These are phyloP conservation scores for Pyrus pyrifolia DNA, from an alignment of 306 rosid species.

Conservation along the genomic window DNA sequence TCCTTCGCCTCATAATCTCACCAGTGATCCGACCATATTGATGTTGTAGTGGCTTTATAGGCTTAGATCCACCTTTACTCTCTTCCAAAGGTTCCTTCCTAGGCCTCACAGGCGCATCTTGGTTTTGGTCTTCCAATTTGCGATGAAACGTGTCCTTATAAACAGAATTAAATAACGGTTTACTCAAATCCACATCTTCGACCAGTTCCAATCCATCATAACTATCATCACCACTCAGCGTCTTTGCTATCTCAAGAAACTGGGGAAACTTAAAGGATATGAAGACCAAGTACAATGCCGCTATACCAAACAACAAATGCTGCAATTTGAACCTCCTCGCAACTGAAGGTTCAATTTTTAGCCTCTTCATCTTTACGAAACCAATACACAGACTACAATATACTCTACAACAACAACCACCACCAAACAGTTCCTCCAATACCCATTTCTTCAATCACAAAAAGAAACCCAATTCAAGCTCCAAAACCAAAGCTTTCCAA, in stretches of 20 bases:
- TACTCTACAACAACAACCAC: slow-evolving; percentile 26
- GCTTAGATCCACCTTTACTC: slow-evolving; percentile 29
- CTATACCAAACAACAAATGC: slow-evolving; percentile 65
- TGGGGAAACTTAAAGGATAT: slow-evolving; percentile 71
- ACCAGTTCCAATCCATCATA: slow-evolving; percentile 36
- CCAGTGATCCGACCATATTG: slow-evolving; percentile 71
- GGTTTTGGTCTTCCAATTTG: slow-evolving; percentile 56
- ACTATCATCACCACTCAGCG: slow-evolving; percentile 69
- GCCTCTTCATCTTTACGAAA: slow-evolving; percentile 56
- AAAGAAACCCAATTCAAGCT: slow-evolving; percentile 20
- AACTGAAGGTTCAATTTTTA: slow-evolving; percentile 52
- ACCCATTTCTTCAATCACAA: slow-evolving; percentile 17
- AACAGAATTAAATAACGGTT: slow-evolving; percentile 51
- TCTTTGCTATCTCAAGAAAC: slow-evolving; percentile 50
- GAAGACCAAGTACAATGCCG: slow-evolving; percentile 65
- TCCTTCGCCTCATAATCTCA: slow-evolving; percentile 41
- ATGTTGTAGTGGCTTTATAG: slow-evolving; percentile 32
- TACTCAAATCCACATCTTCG: slow-evolving; percentile 52
- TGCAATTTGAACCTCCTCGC: slow-evolving; percentile 66
- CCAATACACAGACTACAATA: slow-evolving; percentile 13
- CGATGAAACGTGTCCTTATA: slow-evolving; percentile 72
- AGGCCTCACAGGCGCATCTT: slow-evolving; percentile 62
- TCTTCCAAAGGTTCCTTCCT: slow-evolving; percentile 60
- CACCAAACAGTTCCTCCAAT: slow-evolving; percentile 29
- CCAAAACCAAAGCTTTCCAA: neutral